A percentile compares a stretch with the other conserved stretches of the same genome.
Conservation (phyloP, 257 asterid genomes). For the Nicotiana benthamiana region DNA sequence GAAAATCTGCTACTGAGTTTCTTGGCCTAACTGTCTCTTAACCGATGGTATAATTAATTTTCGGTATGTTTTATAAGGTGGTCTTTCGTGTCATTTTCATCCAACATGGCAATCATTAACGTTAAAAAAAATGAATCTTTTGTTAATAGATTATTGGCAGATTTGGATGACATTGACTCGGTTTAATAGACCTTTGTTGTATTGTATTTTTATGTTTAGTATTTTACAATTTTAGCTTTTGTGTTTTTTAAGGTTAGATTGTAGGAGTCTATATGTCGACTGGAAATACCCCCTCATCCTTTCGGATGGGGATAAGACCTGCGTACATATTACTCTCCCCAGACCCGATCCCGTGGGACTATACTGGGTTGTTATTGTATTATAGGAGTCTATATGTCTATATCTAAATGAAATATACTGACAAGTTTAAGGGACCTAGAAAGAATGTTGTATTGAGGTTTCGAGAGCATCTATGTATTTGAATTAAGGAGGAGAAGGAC, state of each 20-base stretch:
- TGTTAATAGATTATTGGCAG: neutral
- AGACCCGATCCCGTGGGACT: too few species aligned
- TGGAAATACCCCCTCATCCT: too few species aligned
- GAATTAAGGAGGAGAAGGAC: neutral
- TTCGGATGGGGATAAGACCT: too few species aligned
- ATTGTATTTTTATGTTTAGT: neutral
- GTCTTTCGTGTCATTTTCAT: neutral
- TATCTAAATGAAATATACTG: too few species aligned
- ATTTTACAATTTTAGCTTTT: neutral
- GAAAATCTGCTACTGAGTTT: slow-evolving; percentile 37
- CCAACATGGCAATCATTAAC: neutral
- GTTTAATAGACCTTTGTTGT: neutral
- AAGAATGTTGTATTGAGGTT: neutral
- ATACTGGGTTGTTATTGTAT: too few species aligned
- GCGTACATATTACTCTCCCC: too few species aligned
- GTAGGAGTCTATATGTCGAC: neutral
- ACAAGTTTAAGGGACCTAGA: too few species aligned
- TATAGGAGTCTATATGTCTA: neutral
- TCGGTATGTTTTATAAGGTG: neutral
- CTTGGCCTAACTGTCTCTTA: slow-evolving; percentile 33
- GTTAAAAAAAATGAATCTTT: neutral
- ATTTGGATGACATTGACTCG: neutral
- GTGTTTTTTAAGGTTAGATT: neutral
- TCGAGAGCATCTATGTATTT: neutral
- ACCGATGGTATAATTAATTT: neutral